These are phyloP conservation scores for Datisca glomerata DNA, from an alignment of 306 rosid genomes.

Conservation along the genomic window DNA sequence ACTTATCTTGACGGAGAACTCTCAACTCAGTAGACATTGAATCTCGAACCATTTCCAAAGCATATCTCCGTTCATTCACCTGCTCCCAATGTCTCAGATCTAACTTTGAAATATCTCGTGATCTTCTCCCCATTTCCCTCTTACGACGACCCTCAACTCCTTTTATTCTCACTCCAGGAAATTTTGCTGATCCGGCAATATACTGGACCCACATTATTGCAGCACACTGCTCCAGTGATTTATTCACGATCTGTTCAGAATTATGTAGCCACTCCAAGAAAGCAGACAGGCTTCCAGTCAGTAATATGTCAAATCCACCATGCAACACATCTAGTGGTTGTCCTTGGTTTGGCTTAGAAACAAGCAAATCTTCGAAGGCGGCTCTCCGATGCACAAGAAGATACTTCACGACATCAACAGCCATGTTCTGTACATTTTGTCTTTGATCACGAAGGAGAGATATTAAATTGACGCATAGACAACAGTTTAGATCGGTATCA, in stretches of 20 bases:
- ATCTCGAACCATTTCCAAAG: slow-evolving; percentile 87
- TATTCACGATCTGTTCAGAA: slow-evolving; percentile 53
- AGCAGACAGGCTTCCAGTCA: slow-evolving; percentile 59
- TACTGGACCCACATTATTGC: slow-evolving; percentile 95
- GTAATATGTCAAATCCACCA: slow-evolving; percentile 85
- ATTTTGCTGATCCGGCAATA: slow-evolving; percentile 79
- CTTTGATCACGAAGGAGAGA: slow-evolving; percentile 75
- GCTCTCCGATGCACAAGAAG: slow-evolving; percentile 92
- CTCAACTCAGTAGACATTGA: slow-evolving; percentile 93
- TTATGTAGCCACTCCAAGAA: slow-evolving; percentile 84
- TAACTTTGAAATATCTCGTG: slow-evolving; percentile 67
- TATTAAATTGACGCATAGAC: slow-evolving; percentile 80
- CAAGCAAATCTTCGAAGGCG: slow-evolving; percentile 80
- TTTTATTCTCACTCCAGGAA: slow-evolving; percentile 96
- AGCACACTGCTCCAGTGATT: slow-evolving; percentile 89
- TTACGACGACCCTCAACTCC: slow-evolving; percentile 92
- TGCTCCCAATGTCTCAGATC: slow-evolving; percentile 92
- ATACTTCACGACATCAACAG: slow-evolving; percentile 80
- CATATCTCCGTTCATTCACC: slow-evolving; percentile 90
- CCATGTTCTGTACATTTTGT: slow-evolving; percentile 64
- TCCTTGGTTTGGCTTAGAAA: slow-evolving; percentile 85
- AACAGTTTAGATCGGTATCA: slow-evolving; percentile 91
- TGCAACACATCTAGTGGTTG: slow-evolving; percentile 73
- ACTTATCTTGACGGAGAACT: slow-evolving; percentile 97
- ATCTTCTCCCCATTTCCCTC: slow-evolving; percentile 83